These are phyloP conservation scores for Lipomyces orientalis DNA, from an alignment of 805 yeast genomes.

Conservation along the genomic window DNA sequence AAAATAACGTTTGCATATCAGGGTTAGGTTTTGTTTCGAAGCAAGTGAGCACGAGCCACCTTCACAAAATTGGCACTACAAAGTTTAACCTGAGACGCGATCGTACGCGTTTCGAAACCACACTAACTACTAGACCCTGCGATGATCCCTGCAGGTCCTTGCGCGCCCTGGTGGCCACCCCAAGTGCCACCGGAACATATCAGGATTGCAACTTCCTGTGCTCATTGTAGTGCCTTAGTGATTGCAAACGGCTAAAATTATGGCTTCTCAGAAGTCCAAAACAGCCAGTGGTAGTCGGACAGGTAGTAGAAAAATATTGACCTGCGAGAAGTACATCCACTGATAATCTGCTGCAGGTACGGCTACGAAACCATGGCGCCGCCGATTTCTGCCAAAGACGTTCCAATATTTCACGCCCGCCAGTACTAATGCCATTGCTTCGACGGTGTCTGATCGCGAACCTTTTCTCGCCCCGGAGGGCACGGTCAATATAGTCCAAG, in stretches of 20 bases:
- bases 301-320: background rate
- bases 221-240: background rate
- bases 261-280: background rate
- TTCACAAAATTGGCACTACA: background rate
- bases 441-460: background rate
- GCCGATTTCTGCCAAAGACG: background rate
- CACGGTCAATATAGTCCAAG: background rate
- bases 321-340: background rate
- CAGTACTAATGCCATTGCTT: background rate
- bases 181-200: background rate
- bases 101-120: too few relatives aligned
- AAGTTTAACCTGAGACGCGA: too few relatives aligned
- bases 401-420: background rate
- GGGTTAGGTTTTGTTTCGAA: background rate
- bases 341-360: background rate
- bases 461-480: background rate
- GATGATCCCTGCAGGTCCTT: background rate
- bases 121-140: too few relatives aligned
- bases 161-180: background rate
- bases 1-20: too few relatives aligned
- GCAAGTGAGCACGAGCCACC: too few relatives aligned
- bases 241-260: background rate
- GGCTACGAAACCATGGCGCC: background rate
- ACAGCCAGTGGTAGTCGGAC: background rate
- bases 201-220: background rate